A percentile compares a stretch with the other conserved stretches of the same genome.
Evolutionary conservation across 2,329 filamentous ascomycete genomes (phyloP).

Genomic region (Epichloe coenophiala): DNA sequence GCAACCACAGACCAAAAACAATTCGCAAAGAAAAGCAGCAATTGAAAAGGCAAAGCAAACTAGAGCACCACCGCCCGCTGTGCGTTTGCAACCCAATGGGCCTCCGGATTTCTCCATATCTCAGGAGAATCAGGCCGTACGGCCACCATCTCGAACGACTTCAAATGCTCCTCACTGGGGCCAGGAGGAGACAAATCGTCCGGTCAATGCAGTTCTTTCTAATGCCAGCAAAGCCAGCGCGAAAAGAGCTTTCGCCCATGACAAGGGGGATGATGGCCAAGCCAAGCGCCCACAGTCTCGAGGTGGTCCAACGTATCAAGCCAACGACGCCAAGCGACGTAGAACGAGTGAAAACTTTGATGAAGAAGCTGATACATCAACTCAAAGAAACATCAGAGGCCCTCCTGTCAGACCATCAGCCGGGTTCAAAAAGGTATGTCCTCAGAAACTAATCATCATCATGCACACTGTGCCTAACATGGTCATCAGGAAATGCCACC

Average conservation of each 20-base stretch:
- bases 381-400: constrained; percentile 57
- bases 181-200: constrained; percentile 47
- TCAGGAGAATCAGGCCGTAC: constrained; percentile 20
- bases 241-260: constrained; percentile 61
- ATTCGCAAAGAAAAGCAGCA: constrained; percentile 46
- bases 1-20: constrained; percentile 52
- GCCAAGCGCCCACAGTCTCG: constrained; percentile 32
- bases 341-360: constrained; percentile 63
- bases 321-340: constrained; percentile 64
- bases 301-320: constrained; percentile 48
- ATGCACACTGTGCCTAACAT: not conserved
- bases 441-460: not conserved
- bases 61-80: constrained; percentile 46
- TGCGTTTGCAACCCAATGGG: constrained; percentile 39
- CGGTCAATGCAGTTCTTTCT: constrained; percentile 47
- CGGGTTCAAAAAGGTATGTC: constrained; percentile 56
- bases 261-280: constrained; percentile 42
- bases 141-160: constrained; percentile 46
- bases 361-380: constrained; percentile 45
- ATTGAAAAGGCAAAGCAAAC: constrained; percentile 54
- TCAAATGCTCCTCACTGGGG: constrained; percentile 34
- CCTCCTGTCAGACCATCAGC: constrained; percentile 76
- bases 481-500: constrained; percentile 39
- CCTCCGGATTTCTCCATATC: constrained; percentile 29
- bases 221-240: constrained; percentile 45